Conservation (phyloP, 352 stramenopile genomes). For the Pythium aquatile region DNA sequence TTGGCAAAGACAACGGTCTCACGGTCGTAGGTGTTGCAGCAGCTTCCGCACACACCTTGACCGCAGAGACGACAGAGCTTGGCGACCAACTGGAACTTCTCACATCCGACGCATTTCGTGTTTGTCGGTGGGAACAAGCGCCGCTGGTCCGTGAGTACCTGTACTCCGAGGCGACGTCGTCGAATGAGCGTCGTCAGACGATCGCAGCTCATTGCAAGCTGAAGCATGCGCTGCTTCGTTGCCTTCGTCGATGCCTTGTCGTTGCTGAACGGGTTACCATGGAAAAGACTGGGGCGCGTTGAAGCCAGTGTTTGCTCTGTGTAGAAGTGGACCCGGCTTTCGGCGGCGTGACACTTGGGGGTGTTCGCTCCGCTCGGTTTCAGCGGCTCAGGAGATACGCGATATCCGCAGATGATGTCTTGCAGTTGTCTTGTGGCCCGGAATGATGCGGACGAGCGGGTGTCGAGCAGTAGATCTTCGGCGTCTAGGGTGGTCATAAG, state of each 20-base stretch:
- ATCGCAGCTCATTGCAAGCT: slow-evolving; percentile 12
- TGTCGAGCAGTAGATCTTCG: neutral
- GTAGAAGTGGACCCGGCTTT: neutral
- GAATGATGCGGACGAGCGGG: neutral
- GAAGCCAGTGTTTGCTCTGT: neutral
- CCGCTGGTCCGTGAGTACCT: slow-evolving; percentile 42
- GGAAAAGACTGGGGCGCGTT: neutral
- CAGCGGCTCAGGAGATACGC: neutral
- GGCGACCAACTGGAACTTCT: neutral
- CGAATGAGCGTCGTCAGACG: slow-evolving; percentile 44
- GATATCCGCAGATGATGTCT: neutral
- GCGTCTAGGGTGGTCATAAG: neutral
- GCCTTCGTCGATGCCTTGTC: neutral
- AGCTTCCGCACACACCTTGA: slow-evolving; percentile 8
- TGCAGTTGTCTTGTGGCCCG: neutral
- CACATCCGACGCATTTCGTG: slow-evolving; percentile 2
- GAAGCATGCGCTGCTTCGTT: slow-evolving; percentile 1
- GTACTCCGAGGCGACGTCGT: slow-evolving; percentile 48
- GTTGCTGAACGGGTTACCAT: neutral
- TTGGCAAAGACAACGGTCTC: slow-evolving; percentile 5
- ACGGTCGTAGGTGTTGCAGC: slow-evolving; percentile 15
- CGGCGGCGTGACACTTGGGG: neutral
- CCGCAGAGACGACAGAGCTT: slow-evolving; percentile 14
- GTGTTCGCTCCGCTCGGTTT: neutral
- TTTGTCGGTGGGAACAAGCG: neutral